Percentiles rank a stretch among this genome's conserved stretches.
These are phyloP conservation scores for Acer campestre DNA, from an alignment of 345 rosid species.

Conservation along the genomic window DNA sequence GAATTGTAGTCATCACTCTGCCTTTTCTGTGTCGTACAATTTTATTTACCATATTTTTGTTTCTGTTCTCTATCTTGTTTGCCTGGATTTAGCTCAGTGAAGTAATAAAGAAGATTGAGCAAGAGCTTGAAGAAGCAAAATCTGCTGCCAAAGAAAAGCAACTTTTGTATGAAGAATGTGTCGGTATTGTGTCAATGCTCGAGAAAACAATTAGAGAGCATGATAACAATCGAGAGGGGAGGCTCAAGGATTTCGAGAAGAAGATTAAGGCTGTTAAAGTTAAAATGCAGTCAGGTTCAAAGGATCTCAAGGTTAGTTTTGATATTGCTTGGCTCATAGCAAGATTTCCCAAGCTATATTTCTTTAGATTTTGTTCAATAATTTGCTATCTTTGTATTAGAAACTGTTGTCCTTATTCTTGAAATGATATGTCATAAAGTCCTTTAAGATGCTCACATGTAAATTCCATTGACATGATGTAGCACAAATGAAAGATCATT, in stretches of 20 bases:
- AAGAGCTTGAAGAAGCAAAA: slow-evolving; percentile 76
- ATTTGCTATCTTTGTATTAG: slow-evolving; percentile 12
- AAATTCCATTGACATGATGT: background rate
- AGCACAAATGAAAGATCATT: background rate
- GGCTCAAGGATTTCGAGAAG: slow-evolving; percentile 82
- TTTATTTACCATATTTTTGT: slow-evolving; percentile 16
- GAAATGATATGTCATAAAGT: background rate
- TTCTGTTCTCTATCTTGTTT: slow-evolving; percentile 13
- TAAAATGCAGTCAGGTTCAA: slow-evolving; percentile 70
- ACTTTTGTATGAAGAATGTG: slow-evolving; percentile 51
- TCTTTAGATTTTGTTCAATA: background rate
- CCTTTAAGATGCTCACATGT: background rate
- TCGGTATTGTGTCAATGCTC: slow-evolving; percentile 53
- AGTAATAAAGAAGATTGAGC: slow-evolving; percentile 77
- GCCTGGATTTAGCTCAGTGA: slow-evolving; percentile 66
- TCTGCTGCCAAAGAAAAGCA: slow-evolving; percentile 68
- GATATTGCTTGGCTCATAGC: background rate
- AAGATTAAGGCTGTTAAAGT: slow-evolving; percentile 67
- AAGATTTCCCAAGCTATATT: slow-evolving; percentile 9
- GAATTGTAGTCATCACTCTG: slow-evolving; percentile 12
- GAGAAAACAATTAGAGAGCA: slow-evolving; percentile 86
- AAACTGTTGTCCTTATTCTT: background rate
- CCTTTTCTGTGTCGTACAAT: slow-evolving; percentile 3
- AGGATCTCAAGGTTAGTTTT: slow-evolving; percentile 71
- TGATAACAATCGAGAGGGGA: slow-evolving; percentile 71